Evolutionary conservation across 768 basidiomycete species (phyloP), one percentile per base, ranked within the genome.

Genomic region (Tulasnella sp.): DNA sequence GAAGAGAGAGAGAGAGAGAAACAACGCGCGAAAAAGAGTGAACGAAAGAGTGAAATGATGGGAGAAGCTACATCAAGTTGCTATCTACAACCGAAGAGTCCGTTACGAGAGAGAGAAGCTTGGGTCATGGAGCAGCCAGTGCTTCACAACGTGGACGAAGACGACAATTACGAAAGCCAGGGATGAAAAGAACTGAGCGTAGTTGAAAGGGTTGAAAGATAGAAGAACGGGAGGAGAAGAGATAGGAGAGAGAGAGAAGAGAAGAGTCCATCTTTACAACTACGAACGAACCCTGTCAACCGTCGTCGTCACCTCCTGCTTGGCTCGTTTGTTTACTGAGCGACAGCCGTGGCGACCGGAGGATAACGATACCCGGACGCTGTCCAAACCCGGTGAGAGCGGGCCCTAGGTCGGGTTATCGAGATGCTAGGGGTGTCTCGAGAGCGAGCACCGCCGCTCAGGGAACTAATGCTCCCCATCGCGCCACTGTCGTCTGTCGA

Each of bases 311-410:
- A 49, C 45, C 17, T 49, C 19, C 45, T 22, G 19, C 45, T n/a
- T n/a, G n/a, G n/a, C 3, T 5, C 45, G 17, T 19, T 49, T 49
- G 45, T 49, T 49, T 49, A 49, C 19, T 49, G 45, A 22, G 45
- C 45, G 45, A 49, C 45, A 22, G 45, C 45, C 45, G 45, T 49
- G 67, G 67, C 67, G 25, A 49, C 39, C 17, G 72, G 39, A 73
- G 72, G 72, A 36, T 73, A 73, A 15, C 45, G 72, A 73, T 73
- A 73, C 8, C 72, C 72, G 25, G 39, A 42, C 6, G 72, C 72
- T 31, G 38, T 73, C 72, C 72, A 73, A 7, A 49, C 37, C 25
- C 67, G 31, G 25, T 67, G 37, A 22, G 67, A 38, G 17, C 67
- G 31, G 17, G 67, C 72, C 25, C 70, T 34, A 17, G 72, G 31